These are phyloP conservation scores for Ciborinia camelliae DNA, from an alignment of 2,329 filamentous ascomycete species.

Conservation along the genomic window DNA sequence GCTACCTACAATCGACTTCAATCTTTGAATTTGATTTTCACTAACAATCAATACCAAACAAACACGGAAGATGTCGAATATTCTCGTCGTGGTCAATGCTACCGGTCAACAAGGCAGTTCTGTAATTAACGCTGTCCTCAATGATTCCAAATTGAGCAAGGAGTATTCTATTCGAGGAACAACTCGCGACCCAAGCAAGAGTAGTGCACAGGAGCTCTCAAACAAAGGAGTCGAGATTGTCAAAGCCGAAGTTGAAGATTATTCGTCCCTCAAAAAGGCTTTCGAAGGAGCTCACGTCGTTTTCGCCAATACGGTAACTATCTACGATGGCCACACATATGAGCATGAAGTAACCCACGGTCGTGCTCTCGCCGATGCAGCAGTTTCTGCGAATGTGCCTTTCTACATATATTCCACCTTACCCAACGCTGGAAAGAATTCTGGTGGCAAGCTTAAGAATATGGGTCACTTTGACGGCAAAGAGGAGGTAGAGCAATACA, in stretches of 20 bases:
- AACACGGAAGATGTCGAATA: slow-evolving; percentile 6
- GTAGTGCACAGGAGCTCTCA: slow-evolving; percentile 41
- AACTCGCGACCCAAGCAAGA: slow-evolving; percentile 45
- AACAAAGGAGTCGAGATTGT: slow-evolving; percentile 41
- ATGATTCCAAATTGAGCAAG: slow-evolving; percentile 40
- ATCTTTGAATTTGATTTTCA: not conserved
- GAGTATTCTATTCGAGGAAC: slow-evolving; percentile 46
- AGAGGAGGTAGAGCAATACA: slow-evolving; percentile 36
- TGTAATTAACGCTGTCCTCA: slow-evolving; percentile 45
- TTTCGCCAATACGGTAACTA: slow-evolving; percentile 47
- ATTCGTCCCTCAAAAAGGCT: slow-evolving; percentile 43
- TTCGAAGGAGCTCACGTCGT: slow-evolving; percentile 46
- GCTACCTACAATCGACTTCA: no score
- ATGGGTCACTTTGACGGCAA: slow-evolving; percentile 40
- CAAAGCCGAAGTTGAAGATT: slow-evolving; percentile 45
- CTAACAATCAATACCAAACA: not conserved
- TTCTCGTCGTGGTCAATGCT: slow-evolving; percentile 44
- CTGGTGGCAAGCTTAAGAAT: slow-evolving; percentile 39
- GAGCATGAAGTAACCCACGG: slow-evolving; percentile 31
- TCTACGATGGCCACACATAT: slow-evolving; percentile 8
- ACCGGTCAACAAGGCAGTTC: slow-evolving; percentile 37
- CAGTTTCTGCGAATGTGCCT: slow-evolving; percentile 40
- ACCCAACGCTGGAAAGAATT: slow-evolving; percentile 38
- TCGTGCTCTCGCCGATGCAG: slow-evolving; percentile 45
- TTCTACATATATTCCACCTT: slow-evolving; percentile 46